These are phyloP conservation scores for Tanacetum coccineum DNA, from an alignment of 129 eudicot species.

Conservation along the genomic window DNA sequence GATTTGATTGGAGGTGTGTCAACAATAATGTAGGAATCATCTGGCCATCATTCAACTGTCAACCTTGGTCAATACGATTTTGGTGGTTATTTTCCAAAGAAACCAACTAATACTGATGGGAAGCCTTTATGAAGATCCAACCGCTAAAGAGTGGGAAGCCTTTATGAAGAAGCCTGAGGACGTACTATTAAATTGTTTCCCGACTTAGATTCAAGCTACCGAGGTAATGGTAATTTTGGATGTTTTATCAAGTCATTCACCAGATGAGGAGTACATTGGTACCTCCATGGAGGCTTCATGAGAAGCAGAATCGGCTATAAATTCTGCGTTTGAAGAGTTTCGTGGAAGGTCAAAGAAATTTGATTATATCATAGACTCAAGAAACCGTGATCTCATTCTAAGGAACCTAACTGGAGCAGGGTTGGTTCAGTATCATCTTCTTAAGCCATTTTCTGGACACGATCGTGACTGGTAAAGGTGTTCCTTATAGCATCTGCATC, in stretches of 20 bases:
- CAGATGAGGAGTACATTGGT: no score
- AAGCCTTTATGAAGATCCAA: constrained; percentile 68
- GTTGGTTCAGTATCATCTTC: constrained; percentile 53
- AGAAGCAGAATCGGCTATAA: constrained; percentile 38
- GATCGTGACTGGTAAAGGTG: constrained; percentile 76
- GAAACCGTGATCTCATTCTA: no score
- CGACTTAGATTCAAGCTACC: constrained; percentile 52
- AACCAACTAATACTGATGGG: constrained; percentile 52
- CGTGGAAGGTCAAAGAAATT: constrained; percentile 43
- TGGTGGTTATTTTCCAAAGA: constrained; percentile 65
- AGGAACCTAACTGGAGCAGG: no score
- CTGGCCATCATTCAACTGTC: constrained; percentile 81
- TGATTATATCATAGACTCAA: constrained; percentile 50
- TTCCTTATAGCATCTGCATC: constrained; percentile 74
- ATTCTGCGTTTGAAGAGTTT: constrained; percentile 47
- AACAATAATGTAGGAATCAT: constrained; percentile 62
- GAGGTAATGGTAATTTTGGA: constrained; percentile 52
- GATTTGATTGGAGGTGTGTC: constrained; percentile 54
- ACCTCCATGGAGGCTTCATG: constrained; percentile 38
- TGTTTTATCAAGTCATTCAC: no score
- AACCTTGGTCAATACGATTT: constrained; percentile 74
- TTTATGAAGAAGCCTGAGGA: constrained; percentile 46
- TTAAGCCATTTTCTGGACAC: constrained; percentile 61
- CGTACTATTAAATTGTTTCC: constrained; percentile 48
- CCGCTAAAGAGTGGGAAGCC: constrained; percentile 34